phyloP scores from a whole-genome alignment of 1,284 basidiomycete species.

The Ganoderma sp. region DNA sequence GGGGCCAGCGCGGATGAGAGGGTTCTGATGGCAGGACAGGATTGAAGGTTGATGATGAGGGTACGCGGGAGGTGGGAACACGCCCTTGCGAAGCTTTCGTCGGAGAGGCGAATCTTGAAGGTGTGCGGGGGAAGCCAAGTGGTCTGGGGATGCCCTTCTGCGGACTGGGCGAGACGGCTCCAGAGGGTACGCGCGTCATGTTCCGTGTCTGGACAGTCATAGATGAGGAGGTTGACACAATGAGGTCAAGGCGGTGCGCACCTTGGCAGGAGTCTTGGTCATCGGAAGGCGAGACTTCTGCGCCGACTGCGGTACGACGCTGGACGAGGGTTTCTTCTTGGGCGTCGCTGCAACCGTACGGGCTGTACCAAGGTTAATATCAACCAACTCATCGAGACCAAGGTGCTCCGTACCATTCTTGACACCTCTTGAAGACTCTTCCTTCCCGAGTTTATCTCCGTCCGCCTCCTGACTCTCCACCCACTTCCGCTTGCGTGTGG shows the following conservation, averaged over 20 bases:
- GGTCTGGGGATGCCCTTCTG: slow-evolving; percentile 49
- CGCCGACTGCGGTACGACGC: slow-evolving; percentile 53
- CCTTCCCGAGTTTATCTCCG: slow-evolving; percentile 25
- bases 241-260: slow-evolving; percentile 40
- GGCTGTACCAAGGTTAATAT: slow-evolving; percentile 46
- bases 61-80: slow-evolving; percentile 47
- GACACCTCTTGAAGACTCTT: slow-evolving; percentile 52
- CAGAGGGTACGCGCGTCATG: slow-evolving; percentile 41
- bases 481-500: slow-evolving; percentile 77
- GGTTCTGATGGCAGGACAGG: slow-evolving; percentile 69
- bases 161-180: slow-evolving; percentile 57
- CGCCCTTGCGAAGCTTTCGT: slow-evolving; percentile 35
- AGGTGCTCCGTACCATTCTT: slow-evolving; percentile 62
- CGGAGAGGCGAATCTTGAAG: slow-evolving; percentile 56
- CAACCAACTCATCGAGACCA: slow-evolving; percentile 1
- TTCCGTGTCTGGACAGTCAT: slow-evolving; percentile 31
- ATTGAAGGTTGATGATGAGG: slow-evolving; percentile 74
- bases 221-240: neutral
- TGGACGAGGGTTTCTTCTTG: slow-evolving; percentile 58
- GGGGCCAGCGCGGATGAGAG: slow-evolving; percentile 63
- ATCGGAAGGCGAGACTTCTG: slow-evolving; percentile 50
- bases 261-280: slow-evolving; percentile 55
- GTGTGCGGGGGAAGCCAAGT: slow-evolving; percentile 38
- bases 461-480: slow-evolving; percentile 63
- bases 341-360: slow-evolving; percentile 57